These are phyloP conservation scores for Candida piceae DNA, from an alignment of 805 yeast species.

Conservation along the genomic window DNA sequence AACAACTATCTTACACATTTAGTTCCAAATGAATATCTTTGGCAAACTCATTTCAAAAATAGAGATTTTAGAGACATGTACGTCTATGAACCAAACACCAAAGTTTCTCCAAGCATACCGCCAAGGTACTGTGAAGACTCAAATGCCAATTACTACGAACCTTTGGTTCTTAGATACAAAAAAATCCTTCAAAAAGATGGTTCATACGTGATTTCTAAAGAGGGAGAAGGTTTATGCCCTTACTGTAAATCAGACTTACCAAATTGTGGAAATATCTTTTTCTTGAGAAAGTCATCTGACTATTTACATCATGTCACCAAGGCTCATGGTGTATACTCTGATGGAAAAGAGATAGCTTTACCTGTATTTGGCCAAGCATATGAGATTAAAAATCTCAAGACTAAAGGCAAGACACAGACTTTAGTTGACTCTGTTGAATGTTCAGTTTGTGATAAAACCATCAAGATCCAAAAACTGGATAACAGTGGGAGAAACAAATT, in stretches of 20 bases:
- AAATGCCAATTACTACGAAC: conserved; percentile 3
- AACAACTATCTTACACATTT: background rate
- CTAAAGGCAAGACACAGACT: conserved; percentile 12
- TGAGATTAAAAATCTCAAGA: conserved; percentile 15
- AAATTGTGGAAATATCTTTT: conserved; percentile 12
- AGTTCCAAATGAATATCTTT: background rate
- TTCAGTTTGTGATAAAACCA: conserved; percentile 9
- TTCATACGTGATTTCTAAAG: background rate
- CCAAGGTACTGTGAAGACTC: background rate
- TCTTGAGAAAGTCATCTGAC: conserved; percentile 21
- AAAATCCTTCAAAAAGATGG: background rate
- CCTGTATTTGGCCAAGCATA: conserved; percentile 17
- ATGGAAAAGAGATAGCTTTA: conserved; percentile 17
- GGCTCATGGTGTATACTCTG: conserved; percentile 24
- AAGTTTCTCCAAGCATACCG: background rate
- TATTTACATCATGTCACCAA: conserved; percentile 25
- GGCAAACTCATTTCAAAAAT: background rate
- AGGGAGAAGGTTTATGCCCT: conserved; percentile 21
- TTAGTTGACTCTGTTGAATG: conserved; percentile 17
- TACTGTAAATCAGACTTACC: conserved; percentile 14
- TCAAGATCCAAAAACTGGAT: conserved; percentile 11
- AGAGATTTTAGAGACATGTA: background rate
- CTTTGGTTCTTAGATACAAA: conserved; percentile 2
- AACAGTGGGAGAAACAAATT: conserved; percentile 12
- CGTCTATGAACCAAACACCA: background rate